Percentiles rank a stretch among this genome's conserved stretches.
Evolutionary conservation across 2,329 filamentous ascomycete species (phyloP).

Genomic region (Colletotrichum neosansevieriae): DNA sequence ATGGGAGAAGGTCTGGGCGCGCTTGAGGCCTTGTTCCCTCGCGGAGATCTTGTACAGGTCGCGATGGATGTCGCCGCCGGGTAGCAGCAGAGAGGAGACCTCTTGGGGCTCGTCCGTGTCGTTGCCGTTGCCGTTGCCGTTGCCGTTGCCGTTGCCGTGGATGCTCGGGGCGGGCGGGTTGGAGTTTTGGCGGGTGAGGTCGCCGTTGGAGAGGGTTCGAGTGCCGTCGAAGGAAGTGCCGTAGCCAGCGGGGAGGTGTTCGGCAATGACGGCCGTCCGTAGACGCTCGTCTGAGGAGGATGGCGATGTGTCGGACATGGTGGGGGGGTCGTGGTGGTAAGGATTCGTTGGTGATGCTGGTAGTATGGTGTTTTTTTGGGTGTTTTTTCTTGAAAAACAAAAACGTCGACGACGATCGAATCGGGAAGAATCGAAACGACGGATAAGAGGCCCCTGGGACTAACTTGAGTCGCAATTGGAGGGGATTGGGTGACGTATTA

Average conservation of each 20-base stretch:
- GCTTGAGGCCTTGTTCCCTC: conserved; percentile 61
- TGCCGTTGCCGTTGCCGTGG: conserved; percentile 40
- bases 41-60: conserved; percentile 81
- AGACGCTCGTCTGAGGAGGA: conserved; percentile 32
- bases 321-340: background rate
- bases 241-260: conserved; percentile 40
- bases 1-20: conserved; percentile 77
- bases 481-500: background rate
- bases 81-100: conserved; percentile 77
- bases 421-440: background rate
- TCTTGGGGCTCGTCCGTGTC: conserved; percentile 46
- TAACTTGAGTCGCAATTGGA: conserved; percentile 11
- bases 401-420: background rate
- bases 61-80: conserved; percentile 83
- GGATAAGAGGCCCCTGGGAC: background rate
- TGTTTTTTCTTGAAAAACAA: background rate
- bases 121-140: conserved; percentile 41
- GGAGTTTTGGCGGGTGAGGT: conserved; percentile 30
- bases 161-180: conserved; percentile 12
- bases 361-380: background rate
- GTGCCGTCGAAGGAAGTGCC: conserved; percentile 41
- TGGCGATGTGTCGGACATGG: conserved; percentile 35
- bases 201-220: conserved; percentile 28
- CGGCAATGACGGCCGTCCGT: conserved; percentile 37
- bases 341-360: background rate